phyloP scores from a whole-genome alignment of 768 basidiomycete species.

The Boletales sp. region DNA sequence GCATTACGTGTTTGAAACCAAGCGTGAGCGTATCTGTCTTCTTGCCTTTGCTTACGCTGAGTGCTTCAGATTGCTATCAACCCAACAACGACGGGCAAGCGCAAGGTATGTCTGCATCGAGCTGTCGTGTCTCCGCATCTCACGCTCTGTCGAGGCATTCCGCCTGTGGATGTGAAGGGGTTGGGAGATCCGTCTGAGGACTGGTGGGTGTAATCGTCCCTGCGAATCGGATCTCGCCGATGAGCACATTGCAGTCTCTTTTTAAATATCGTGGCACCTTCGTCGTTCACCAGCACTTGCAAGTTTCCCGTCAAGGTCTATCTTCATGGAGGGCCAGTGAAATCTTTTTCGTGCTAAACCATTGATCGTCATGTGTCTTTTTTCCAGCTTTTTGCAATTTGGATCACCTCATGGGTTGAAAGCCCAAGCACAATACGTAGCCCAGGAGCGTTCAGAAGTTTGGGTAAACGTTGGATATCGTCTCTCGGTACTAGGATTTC shows the following conservation, averaged over 20 bases:
- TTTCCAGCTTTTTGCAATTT: conserved; percentile 69
- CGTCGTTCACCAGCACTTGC: conserved; percentile 34
- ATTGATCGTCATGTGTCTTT: too few species aligned
- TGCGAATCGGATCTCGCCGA: neutral
- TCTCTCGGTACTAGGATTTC: conserved; percentile 69
- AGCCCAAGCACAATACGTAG: conserved; percentile 62
- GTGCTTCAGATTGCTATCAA: conserved; percentile 50
- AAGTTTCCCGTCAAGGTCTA: conserved; percentile 46
- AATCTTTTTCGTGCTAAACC: too few species aligned
- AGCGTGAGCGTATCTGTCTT: conserved; percentile 36
- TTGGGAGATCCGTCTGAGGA: conserved; percentile 66
- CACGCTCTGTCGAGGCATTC: neutral
- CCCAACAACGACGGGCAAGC: conserved; percentile 63
- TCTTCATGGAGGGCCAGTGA: too few species aligned
- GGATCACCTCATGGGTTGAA: conserved; percentile 65
- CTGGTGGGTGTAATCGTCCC: conserved; percentile 38
- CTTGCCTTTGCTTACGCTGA: too few species aligned
- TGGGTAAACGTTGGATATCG: conserved; percentile 77
- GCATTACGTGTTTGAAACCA: conserved; percentile 56
- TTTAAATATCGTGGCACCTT: conserved; percentile 59
- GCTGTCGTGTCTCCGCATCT: neutral
- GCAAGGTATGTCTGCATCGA: conserved; percentile 31
- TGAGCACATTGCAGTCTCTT: conserved; percentile 42
- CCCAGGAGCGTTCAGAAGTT: conserved; percentile 59
- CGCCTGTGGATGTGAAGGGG: conserved; percentile 57